Base-by-base conservation (phyloP, 176 grass and related monocot species). In the Avena atlantica region DNA sequence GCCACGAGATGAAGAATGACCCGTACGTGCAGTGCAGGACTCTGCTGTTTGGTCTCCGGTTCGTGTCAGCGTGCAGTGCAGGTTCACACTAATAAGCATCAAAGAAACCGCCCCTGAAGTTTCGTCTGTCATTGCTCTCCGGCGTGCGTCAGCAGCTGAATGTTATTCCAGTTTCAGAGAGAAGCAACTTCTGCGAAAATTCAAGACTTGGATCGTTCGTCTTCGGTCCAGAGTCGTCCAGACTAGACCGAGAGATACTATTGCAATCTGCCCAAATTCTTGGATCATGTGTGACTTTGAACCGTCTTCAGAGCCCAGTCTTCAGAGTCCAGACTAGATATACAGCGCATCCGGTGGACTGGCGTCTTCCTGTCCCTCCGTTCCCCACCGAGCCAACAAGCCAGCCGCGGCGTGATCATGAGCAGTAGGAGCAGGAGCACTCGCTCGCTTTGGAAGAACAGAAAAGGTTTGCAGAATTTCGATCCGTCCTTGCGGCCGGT, bases 1-100 rank as follows among this genome's bases (percentile, higher is more conserved):
- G 63, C 31, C 89, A 66, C 84, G 65, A 79, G 89, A 11, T 79
- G 48, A 73, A 89, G 48, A 56, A 15, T 19, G 19, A 27, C 64
- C 61, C 5, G 5, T 47, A 63, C 59, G 61, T 29, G 47, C 49
- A 45, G 72, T 29, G 45, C 63, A 42, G 40, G 40, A 42, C 5
- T 9, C 47, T 49, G 79, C n/a, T 10, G 40, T 19, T 10, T 31
- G 4, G 12, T 74, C 81, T 61, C 36, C 12, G 11, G 21, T 83
- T 45, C 19, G n/a, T 27, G 0, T 72, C 51, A 9, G 1, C 17
- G 44, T 10, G 74, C 24, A 31, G 44, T 71, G 45, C 1, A 14
- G 40, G 7, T 80, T 29, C 42, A 47, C 61, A 17, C 7, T 16
- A 20, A 25, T 25, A 25, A 25, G 55, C 14, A 15, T 27, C 27